A percentile compares a stretch with the other conserved stretches of the same genome.
Conservation (phyloP, 2,329 filamentous ascomycete genomes). For the Aspergillus aculeatus region DNA sequence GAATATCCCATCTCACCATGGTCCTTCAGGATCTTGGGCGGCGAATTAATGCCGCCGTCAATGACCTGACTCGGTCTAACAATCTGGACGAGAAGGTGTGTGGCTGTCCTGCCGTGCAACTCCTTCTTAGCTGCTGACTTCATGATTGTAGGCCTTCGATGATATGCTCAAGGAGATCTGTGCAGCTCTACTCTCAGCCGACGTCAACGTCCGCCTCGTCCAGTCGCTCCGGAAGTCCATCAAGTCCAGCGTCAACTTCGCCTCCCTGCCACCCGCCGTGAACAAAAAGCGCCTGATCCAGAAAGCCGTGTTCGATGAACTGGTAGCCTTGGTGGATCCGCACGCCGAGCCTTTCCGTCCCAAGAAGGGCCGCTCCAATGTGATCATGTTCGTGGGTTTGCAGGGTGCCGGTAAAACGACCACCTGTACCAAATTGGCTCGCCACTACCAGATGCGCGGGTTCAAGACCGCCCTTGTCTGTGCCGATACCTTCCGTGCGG, state of each 20-base stretch:
- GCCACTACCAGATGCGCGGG: conserved; percentile 90
- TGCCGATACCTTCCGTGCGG: conserved; percentile 96
- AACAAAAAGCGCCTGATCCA: conserved; percentile 99
- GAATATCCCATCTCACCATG: conserved; percentile 55
- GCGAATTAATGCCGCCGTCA: conserved; percentile 96
- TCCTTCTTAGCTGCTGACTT: neutral
- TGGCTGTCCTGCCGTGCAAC: conserved; percentile 1
- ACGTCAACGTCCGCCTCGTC: conserved; percentile 95
- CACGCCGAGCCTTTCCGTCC: conserved; percentile 94
- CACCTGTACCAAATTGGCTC: conserved; percentile 92
- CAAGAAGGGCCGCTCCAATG: conserved; percentile 91
- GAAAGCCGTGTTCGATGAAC: conserved; percentile 94
- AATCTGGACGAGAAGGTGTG: conserved; percentile 93
- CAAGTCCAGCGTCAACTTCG: conserved; percentile 87
- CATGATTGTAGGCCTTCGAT: conserved; percentile 73
- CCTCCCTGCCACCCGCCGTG: conserved; percentile 81
- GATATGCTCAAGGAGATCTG: conserved; percentile 98
- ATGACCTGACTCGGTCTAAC: conserved; percentile 83
- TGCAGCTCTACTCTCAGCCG: conserved; percentile 89
- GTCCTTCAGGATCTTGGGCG: conserved; percentile 98
- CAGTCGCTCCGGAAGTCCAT: conserved; percentile 90
- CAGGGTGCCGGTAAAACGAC: conserved; percentile 98
- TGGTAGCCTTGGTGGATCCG: conserved; percentile 92
- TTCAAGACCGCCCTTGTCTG: conserved; percentile 94
- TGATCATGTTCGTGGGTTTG: conserved; percentile 99